phyloP scores from a whole-genome alignment of 352 stramenopile species.

The Elongisporangium undulatum region DNA sequence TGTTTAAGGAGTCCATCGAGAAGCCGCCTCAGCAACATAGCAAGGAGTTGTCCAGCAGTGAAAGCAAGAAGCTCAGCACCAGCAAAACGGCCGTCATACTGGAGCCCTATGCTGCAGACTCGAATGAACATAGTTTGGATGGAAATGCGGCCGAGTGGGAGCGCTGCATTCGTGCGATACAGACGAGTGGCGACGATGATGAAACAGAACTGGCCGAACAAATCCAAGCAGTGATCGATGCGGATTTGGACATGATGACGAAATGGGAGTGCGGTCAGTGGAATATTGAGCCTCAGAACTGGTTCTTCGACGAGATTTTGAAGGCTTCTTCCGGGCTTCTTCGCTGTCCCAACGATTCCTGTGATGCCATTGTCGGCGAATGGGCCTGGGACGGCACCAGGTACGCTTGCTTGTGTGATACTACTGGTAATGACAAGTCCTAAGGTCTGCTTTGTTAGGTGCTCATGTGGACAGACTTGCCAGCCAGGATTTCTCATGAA shows the following conservation, averaged over 20 bases:
- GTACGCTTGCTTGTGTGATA: constrained; percentile 13
- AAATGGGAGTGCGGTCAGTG: constrained; percentile 28
- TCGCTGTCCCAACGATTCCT: constrained; percentile 35
- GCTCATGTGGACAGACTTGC: constrained; percentile 32
- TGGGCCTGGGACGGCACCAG: constrained; percentile 49
- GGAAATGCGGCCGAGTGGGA: constrained; percentile 35
- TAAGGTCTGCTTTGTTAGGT: constrained; percentile 13
- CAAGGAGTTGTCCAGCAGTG: not conserved
- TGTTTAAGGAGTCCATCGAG: constrained; percentile 18
- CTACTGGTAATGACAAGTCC: constrained; percentile 2
- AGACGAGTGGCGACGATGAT: constrained; percentile 12
- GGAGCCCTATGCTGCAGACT: not conserved
- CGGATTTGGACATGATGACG: constrained; percentile 24
- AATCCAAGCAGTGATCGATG: constrained; percentile 22
- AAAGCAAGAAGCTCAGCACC: constrained; percentile 1
- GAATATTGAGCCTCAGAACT: constrained; percentile 47
- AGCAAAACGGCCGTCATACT: not conserved
- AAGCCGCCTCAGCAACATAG: constrained; percentile 5
- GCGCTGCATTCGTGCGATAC: constrained; percentile 19
- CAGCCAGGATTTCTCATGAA: constrained; percentile 47
- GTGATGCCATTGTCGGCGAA: constrained; percentile 31
- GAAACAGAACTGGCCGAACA: constrained; percentile 11
- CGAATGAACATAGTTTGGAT: not conserved
- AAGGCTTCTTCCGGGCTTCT: constrained; percentile 21
- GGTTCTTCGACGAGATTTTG: constrained; percentile 26